Percentiles rank a stretch among this genome's conserved stretches.
Evolutionary conservation across 768 basidiomycete genomes (phyloP).

Genomic region (Termitomyces sp.): DNA sequence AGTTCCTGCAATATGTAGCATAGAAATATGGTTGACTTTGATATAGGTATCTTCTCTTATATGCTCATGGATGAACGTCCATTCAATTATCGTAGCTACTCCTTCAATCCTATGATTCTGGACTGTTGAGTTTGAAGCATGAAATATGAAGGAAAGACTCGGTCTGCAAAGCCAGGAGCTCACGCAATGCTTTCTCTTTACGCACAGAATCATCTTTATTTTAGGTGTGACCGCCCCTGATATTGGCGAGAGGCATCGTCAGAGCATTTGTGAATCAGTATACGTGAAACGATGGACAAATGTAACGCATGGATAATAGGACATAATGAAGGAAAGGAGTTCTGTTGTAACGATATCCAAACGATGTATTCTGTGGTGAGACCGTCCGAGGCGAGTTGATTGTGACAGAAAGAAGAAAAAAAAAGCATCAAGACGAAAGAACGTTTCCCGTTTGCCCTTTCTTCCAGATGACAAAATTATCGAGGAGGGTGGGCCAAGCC

Average conservation of each 20-base stretch:
- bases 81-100: background rate
- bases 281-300: background rate
- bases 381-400: background rate
- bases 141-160: background rate
- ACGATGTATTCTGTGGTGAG: background rate
- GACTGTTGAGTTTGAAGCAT: background rate
- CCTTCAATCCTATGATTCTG: background rate
- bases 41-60: background rate
- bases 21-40: background rate
- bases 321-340: background rate
- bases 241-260: too few relatives aligned
- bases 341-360: background rate
- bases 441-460: conserved; percentile 16
- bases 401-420: background rate
- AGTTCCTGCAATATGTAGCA: background rate
- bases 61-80: background rate
- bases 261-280: background rate
- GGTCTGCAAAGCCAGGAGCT: background rate
- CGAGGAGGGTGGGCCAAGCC: conserved; percentile 82
- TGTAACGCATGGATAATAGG: background rate
- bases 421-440: background rate
- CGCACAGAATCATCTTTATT: background rate
- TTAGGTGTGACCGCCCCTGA: background rate
- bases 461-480: conserved; percentile 75
- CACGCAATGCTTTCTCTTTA: background rate